Percentiles rank a stretch among this genome's conserved stretches.
These are phyloP conservation scores for Claviceps arundinis DNA, from an alignment of 2,329 filamentous ascomycete species.

Conservation along the genomic window DNA sequence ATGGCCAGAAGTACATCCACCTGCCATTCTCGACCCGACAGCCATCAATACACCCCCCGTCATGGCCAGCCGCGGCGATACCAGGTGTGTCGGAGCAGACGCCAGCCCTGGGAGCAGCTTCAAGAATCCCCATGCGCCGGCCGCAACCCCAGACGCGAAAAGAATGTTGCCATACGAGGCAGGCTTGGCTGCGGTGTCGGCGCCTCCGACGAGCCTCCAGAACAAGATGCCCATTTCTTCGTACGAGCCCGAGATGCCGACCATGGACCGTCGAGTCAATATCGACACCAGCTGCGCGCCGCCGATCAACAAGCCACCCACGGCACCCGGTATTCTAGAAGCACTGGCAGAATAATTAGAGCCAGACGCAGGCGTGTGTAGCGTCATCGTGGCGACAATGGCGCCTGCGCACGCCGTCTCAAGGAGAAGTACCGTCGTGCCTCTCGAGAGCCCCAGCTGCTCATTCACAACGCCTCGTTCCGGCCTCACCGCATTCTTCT, in stretches of 20 bases:
- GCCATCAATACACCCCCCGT: constrained; percentile 44
- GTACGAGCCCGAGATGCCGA: constrained; percentile 49
- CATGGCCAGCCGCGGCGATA: constrained; percentile 27
- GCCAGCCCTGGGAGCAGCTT: constrained; percentile 19
- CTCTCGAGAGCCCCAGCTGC: constrained; percentile 25
- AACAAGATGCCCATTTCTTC: constrained; percentile 46
- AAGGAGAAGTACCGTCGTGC: constrained; percentile 26
- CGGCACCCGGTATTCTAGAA: constrained; percentile 27
- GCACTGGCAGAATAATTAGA: constrained; percentile 14
- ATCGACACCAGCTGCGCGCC: constrained; percentile 44
- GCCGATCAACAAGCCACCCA: constrained; percentile 47
- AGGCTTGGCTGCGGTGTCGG: constrained; percentile 13
- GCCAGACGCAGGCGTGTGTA: constrained; percentile 17
- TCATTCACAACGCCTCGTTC: constrained; percentile 24
- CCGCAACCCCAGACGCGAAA: constrained; percentile 38
- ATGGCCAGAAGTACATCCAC: constrained; percentile 56
- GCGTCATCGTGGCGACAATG: constrained; percentile 24
- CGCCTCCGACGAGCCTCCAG: constrained; percentile 26
- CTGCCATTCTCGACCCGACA: constrained; percentile 47
- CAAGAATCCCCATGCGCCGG: constrained; percentile 30
- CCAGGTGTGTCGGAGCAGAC: constrained; percentile 13
- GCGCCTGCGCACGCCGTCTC: constrained; percentile 27
- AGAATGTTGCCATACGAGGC: constrained; percentile 29
- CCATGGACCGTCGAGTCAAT: constrained; percentile 34
- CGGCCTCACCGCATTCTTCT: constrained; percentile 13